These are phyloP conservation scores for Styphnolobium japonicum DNA, from an alignment of 306 rosid genomes.

Conservation along the genomic window DNA sequence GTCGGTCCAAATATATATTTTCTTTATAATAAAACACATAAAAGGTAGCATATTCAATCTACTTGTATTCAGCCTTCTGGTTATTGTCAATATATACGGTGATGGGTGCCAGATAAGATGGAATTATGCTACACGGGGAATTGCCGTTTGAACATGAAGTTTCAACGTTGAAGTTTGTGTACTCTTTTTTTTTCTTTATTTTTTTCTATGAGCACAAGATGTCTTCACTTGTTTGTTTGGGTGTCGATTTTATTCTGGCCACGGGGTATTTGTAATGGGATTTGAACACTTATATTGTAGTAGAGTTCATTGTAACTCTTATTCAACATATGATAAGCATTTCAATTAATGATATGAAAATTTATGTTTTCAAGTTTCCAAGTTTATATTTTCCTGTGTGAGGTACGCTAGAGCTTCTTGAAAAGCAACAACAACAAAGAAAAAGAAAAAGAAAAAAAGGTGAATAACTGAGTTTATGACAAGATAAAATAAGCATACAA, in stretches of 20 bases:
- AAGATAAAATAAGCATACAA: neutral
- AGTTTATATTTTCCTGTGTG: neutral
- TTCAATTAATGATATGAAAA: too few relatives aligned
- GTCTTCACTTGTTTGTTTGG: too few relatives aligned
- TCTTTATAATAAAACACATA: neutral
- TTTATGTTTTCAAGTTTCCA: neutral
- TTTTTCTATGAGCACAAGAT: too few relatives aligned
- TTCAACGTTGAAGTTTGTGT: neutral
- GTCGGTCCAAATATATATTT: constrained; percentile 29
- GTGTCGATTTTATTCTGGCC: too few relatives aligned
- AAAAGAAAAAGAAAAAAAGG: neutral
- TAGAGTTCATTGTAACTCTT: too few relatives aligned
- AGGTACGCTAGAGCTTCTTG: neutral
- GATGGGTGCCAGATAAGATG: neutral
- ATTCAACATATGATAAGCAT: neutral
- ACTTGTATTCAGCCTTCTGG: neutral
- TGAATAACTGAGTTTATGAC: neutral
- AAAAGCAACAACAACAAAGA: neutral
- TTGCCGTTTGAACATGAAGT: constrained; percentile 1
- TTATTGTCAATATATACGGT: constrained; percentile 14
- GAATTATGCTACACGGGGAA: neutral
- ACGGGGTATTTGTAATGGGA: too few relatives aligned
- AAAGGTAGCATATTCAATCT: constrained; percentile 12
- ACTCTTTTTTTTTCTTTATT: too few relatives aligned
- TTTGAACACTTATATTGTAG: too few relatives aligned